Evolutionary conservation across 1,284 basidiomycete species (phyloP), one percentile per base, ranked within the genome.

Genomic region (Ganoderma resinaceum): DNA sequence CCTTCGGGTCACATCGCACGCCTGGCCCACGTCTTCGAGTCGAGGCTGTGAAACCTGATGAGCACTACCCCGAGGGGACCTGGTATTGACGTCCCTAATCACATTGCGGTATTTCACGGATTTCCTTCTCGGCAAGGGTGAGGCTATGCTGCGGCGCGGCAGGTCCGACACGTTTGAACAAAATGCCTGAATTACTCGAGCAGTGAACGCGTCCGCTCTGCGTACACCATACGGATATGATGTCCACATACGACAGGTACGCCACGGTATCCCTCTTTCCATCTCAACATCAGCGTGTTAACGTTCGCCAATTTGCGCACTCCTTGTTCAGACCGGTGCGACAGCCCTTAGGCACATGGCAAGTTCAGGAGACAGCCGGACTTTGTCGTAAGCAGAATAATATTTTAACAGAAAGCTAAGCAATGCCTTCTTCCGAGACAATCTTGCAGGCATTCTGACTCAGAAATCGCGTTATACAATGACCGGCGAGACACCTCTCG

Each of bases 1-100:
- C 38, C 57, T 65, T 53, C 63, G 65, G 61, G 55, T 63, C 66
- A 58, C 31, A 61, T 53, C 31, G 20, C 43, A 40, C 42, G 66
- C 69, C 53, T 38, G 6, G 14, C 0, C 55, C 61, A 65, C 31
- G 46, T 31, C 23, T 55, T 52, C 61, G 23, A 29, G 58, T 53
- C 61, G 38, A 33, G 40, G 61, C 46, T 29, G 33, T 66, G 37
- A 40, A 37, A 12, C 57, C n/a, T n/a, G 42, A 52, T 60, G 29
- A 29, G 59, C 31, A 16, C 46, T 59, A 40, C 18, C 18, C n/a
- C 31, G 20, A 43, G 42, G 16, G 29, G 31, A 33, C 43, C 20
- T 46, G 35, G 31, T 18, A 9, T 55, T 18, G 52, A 31, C 12
- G 4, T 20, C 52, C 52, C 52, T 55, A 29, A 33, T 31, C 52